A percentile compares a stretch with the other conserved stretches of the same genome.
phyloP scores from a whole-genome alignment of 2,329 filamentous ascomycete species.

The Helminthosporium solani region DNA sequence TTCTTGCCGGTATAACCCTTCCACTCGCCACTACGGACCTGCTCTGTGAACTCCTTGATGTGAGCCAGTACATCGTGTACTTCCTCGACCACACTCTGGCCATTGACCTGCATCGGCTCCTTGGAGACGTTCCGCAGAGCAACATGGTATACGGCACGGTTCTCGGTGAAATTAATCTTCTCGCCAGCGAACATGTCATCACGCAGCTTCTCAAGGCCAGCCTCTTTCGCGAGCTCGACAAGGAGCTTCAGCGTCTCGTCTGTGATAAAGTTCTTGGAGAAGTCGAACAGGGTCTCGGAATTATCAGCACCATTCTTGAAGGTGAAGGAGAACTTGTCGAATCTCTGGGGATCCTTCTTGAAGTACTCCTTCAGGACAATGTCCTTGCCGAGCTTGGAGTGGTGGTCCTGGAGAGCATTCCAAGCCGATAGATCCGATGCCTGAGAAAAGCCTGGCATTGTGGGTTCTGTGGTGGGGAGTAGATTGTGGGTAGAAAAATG shows the following conservation, averaged over 20 bases:
- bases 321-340: constrained; percentile 83
- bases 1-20: constrained; percentile 97
- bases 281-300: constrained; percentile 93
- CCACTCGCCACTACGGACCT: constrained; percentile 92
- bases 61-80: constrained; percentile 90
- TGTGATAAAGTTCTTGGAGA: constrained; percentile 97
- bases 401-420: constrained; percentile 88
- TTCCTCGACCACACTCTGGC: constrained; percentile 89
- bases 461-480: constrained; percentile 22
- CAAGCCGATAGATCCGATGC: constrained; percentile 83
- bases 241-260: constrained; percentile 88
- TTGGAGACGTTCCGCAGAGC: constrained; percentile 88
- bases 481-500: no score
- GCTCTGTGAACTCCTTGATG: constrained; percentile 97
- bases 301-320: constrained; percentile 77
- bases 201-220: constrained; percentile 85
- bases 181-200: constrained; percentile 97
- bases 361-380: constrained; percentile 95
- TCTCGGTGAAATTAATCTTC: constrained; percentile 99
- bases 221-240: constrained; percentile 87
- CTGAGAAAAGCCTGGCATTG: constrained; percentile 70
- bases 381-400: constrained; percentile 79
- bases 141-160: constrained; percentile 92
- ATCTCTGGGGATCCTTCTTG: constrained; percentile 81
- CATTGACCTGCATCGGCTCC: constrained; percentile 80